Evolutionary conservation across 192 early-diverging fungal species (phyloP), one percentile per base, ranked within the genome.

Genomic region (Geosiphon pyriformis): DNA sequence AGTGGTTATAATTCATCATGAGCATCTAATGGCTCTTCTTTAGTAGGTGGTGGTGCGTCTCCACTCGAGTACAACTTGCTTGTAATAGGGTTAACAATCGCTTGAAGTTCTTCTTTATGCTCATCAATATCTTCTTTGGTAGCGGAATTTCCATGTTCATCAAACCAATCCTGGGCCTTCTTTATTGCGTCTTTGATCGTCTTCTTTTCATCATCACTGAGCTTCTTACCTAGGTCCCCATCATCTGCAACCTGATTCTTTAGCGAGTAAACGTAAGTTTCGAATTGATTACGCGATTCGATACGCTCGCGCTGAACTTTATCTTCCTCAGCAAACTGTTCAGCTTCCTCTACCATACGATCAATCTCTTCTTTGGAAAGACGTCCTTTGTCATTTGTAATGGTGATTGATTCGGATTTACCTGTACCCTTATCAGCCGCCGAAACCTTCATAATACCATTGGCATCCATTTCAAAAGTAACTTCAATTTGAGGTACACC

Each of bases 401-500:
- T 95, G 67, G 92, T 92, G 79, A 98, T 93, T 63, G 89, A 90
- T 81, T 96, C 93, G 64, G 87, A 86, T 84, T 94, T 94, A 71
- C 96, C 96, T 50, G 94, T 95, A 71, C 86, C 93, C 89, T 96
- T 96, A 80, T 98, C 95, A 31, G 83, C 76, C 60, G 96, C 96
- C 58, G 90, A 82, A 53, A 98, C 95, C 76, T 88, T 87, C 49
- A 98, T 82, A 67, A 98, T 88, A 77, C 94, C 93, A 87, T 95
- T 90, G 65, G 87, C 92, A 74, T 96, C 90, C 64, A 97, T 85
- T 73, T 94, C 92, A 71, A 97, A 97, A 52, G 92, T 92, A 37
- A 97, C 95, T 76, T 98, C 95, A 55, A 98, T 92, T 82, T 98
- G 95, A 60, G 95, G 95, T 46, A 92, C 90, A 72, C 95, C 95